Conservation (phyloP, 768 basidiomycete genomes). For the Mycena filopes region DNA sequence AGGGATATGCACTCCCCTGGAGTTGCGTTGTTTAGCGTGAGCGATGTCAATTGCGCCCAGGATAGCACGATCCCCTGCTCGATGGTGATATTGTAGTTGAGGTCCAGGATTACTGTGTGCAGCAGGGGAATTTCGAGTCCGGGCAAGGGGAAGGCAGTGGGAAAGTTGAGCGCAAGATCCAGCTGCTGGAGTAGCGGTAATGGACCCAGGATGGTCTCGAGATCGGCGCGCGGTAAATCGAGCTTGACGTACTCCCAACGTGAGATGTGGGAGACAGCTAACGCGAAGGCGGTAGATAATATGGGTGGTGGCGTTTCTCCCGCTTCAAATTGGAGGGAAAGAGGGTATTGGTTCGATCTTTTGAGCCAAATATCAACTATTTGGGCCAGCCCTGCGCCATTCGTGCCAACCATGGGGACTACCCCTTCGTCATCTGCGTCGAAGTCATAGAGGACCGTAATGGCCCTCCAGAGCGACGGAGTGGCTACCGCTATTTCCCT, state of each 20-base stretch:
- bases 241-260: background rate
- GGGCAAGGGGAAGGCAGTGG: background rate
- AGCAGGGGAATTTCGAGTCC: background rate
- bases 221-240: background rate
- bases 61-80: background rate
- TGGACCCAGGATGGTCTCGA: background rate
- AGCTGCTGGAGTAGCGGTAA: background rate
- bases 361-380: background rate
- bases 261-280: background rate
- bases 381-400: too few species aligned
- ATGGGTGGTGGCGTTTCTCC: background rate
- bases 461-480: conserved; percentile 3
- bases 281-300: too few species aligned
- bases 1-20: background rate
- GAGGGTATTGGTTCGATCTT: background rate
- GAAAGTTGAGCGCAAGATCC: background rate
- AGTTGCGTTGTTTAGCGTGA: background rate
- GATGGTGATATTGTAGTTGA: too few species aligned
- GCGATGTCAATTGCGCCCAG: background rate
- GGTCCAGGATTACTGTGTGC: background rate
- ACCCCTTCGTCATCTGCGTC: too few species aligned
- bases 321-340: background rate
- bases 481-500: background rate
- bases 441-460: background rate
- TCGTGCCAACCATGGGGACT: too few species aligned